phyloP scores from a whole-genome alignment of 1,139 yeast species.

The Sugiyamaella japonica region DNA sequence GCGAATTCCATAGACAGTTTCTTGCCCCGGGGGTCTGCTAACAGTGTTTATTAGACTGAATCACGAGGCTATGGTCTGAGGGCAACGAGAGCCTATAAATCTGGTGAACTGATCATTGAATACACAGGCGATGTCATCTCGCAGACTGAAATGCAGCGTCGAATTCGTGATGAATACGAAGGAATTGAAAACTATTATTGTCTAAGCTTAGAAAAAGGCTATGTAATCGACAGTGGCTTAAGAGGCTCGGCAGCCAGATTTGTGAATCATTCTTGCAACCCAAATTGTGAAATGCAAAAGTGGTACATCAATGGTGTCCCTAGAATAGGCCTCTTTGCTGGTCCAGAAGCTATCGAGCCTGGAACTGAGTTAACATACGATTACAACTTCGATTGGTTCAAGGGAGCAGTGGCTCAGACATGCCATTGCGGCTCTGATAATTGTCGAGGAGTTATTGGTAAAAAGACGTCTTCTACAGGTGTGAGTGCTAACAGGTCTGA shows the following conservation, averaged over 20 bases:
- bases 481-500: conserved; percentile 8
- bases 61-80: conserved; percentile 44
- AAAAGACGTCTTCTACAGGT: conserved; percentile 2
- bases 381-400: conserved; percentile 47
- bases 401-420: conserved; percentile 41
- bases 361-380: conserved; percentile 46
- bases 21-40: not conserved
- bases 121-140: conserved; percentile 48
- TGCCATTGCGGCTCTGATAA: conserved; percentile 43
- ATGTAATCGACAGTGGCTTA: conserved; percentile 44
- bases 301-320: conserved; percentile 46
- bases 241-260: conserved; percentile 47
- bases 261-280: conserved; percentile 48
- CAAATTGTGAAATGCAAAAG: conserved; percentile 47
- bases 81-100: conserved; percentile 40
- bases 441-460: conserved; percentile 45
- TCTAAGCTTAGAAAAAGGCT: conserved; percentile 42
- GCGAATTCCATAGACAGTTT: conserved; percentile 1
- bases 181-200: conserved; percentile 39
- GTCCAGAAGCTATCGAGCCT: conserved; percentile 37
- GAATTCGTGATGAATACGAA: conserved; percentile 35
- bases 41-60: conserved; percentile 28
- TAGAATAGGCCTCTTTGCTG: conserved; percentile 46
- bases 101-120: conserved; percentile 46
- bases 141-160: conserved; percentile 37